Evolutionary conservation across 2,329 filamentous ascomycete genomes (phyloP).

Genomic region (Cercospora sesami): DNA sequence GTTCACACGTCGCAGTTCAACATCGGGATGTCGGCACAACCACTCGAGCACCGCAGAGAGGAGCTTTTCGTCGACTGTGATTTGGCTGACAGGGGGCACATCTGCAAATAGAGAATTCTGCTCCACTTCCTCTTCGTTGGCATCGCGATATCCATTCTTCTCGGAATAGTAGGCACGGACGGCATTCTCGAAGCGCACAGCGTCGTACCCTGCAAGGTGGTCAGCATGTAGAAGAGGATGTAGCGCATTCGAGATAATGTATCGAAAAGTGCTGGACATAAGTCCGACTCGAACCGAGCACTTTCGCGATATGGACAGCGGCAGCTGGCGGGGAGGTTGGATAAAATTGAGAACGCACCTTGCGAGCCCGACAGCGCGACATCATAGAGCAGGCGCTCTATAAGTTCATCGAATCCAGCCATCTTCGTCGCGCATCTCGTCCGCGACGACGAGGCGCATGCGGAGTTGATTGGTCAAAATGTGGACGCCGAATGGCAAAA

Average conservation of each 20-base stretch:
- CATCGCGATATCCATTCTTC: constrained; percentile 12
- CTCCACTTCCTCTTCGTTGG: not conserved
- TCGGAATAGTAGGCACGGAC: constrained; percentile 43
- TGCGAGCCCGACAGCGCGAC: constrained; percentile 59
- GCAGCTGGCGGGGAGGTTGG: constrained; percentile 2
- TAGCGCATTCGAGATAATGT: not conserved
- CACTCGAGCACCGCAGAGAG: constrained; percentile 59
- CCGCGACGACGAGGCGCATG: not conserved
- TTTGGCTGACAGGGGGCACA: constrained; percentile 25
- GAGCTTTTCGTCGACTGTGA: constrained; percentile 51
- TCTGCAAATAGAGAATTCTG: constrained; percentile 32
- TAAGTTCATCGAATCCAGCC: constrained; percentile 55
- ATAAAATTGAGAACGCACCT: constrained; percentile 49
- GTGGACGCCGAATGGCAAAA: constrained; percentile 9
- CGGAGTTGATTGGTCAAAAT: not conserved
- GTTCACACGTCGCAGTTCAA: constrained; percentile 47
- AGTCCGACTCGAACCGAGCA: constrained; percentile 15
- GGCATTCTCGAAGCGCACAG: constrained; percentile 43
- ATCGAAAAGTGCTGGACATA: not conserved
- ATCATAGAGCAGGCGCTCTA: constrained; percentile 59
- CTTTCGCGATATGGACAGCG: not conserved
- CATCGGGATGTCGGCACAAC: constrained; percentile 57
- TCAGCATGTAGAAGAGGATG: not conserved
- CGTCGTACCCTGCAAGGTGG: constrained; percentile 41
- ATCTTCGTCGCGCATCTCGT: constrained; percentile 25